Percentiles rank a stretch among this genome's conserved stretches.
phyloP scores from a whole-genome alignment of 2,329 filamentous ascomycete genomes.

The Huntiella bhutanensis region DNA sequence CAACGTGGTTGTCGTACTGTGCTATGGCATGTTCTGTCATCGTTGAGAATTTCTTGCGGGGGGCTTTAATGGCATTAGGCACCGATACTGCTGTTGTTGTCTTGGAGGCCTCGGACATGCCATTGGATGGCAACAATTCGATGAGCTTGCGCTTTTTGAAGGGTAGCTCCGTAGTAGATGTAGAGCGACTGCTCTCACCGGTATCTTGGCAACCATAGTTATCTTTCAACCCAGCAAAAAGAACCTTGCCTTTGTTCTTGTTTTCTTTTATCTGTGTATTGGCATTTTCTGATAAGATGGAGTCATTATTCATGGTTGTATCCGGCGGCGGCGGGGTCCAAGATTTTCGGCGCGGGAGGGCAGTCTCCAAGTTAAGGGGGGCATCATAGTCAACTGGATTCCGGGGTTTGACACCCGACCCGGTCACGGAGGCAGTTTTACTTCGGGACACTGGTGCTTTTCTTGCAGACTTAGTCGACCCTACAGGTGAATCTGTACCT shows the following conservation, averaged over 20 bases:
- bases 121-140: not conserved
- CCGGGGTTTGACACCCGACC: not conserved
- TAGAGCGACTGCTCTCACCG: not conserved
- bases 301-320: not conserved
- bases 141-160: not conserved
- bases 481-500: not conserved
- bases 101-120: too few relatives aligned
- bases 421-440: not conserved
- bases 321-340: constrained; percentile 5
- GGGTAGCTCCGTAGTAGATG: not conserved
- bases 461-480: not conserved
- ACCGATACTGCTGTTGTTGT: too few relatives aligned
- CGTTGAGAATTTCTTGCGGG: constrained; percentile 8
- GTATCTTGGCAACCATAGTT: constrained; percentile 1
- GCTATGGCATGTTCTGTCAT: constrained; percentile 10
- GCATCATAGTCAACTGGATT: not conserved
- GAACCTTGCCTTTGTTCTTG: not conserved
- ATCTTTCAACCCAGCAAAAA: not conserved
- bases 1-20: constrained; percentile 10
- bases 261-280: not conserved
- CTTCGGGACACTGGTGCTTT: constrained; percentile 3
- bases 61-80: constrained; percentile 4
- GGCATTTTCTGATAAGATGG: too few relatives aligned
- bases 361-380: constrained; percentile 6
- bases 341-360: constrained; percentile 2